Percentiles rank a stretch among this genome's conserved stretches.
phyloP scores from a whole-genome alignment of 1,139 yeast species.

The Pneumocystis canis region DNA sequence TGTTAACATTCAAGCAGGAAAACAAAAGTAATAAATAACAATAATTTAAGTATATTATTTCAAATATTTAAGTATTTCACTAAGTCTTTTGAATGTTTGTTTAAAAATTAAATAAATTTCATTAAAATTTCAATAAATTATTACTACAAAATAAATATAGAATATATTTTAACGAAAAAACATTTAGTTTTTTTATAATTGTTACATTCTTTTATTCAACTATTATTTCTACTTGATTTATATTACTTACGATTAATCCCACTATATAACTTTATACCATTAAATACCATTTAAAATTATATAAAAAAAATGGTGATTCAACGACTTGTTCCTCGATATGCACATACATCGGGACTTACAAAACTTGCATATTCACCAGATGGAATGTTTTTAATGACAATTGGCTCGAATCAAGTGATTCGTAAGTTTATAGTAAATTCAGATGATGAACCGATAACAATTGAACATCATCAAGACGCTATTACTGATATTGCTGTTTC shows the following conservation, averaged over 20 bases:
- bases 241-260: too few species aligned
- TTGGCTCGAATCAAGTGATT: slow-evolving; percentile 26
- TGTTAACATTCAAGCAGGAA: not conserved
- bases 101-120: too few species aligned
- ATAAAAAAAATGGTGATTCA: not conserved
- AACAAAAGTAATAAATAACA: not conserved
- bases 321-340: slow-evolving; percentile 18
- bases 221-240: too few species aligned
- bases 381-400: slow-evolving; percentile 25
- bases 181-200: too few species aligned
- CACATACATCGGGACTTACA: slow-evolving; percentile 26
- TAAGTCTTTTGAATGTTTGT: too few species aligned
- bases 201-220: too few species aligned
- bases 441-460: slow-evolving; percentile 21
- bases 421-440: slow-evolving; percentile 25
- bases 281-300: not conserved
- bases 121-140: too few species aligned
- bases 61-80: too few species aligned
- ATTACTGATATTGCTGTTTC: slow-evolving; percentile 17
- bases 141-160: too few species aligned
- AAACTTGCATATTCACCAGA: slow-evolving; percentile 24
- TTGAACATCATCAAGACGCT: slow-evolving; percentile 23
- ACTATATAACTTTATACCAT: too few species aligned
- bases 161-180: too few species aligned
- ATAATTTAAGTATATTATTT: not conserved